Evolutionary conservation across 1,284 basidiomycete genomes (phyloP), one percentile per base, ranked within the genome.

Genomic region (Heliocybe sulcata): DNA sequence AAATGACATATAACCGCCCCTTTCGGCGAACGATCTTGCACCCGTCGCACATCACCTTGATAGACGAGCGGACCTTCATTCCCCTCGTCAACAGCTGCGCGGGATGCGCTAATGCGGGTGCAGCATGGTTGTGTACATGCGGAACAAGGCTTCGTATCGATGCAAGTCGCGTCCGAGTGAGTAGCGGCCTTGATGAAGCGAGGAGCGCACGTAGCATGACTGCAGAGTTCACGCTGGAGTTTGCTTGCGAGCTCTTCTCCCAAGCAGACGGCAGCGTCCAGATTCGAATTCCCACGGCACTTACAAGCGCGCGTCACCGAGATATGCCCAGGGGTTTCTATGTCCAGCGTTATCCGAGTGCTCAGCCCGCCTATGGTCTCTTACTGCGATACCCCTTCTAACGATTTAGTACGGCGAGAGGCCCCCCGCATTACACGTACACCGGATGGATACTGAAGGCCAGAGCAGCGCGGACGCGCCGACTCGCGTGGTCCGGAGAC

Each of bases 31-130:
- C 94, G 49, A 95, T 74, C 59, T 79, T 85, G 72, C 93, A 96
- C 12, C 92, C 91, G 59, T 94, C 92, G 69, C 93, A 96, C 81
- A 94, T 89, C 56, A 83, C 77, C 75, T 97, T 98, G 62, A 98
- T 92, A 8, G 92, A 93, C 29, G 90, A 90, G 58, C 95, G 85
- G 55, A 99, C 95, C 79, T 98, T 99, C 92, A 98, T 97, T 42
- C 94, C 94, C 61, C 95, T 75, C 26, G 77, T 68, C 20, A 82
- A 65, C 9, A 70, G 59, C 19, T 71, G 70, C 54, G 60, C 63
- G 29, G 66, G 59, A 31, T 61, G 54, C 22, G 62, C 49, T 51
- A 55, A 45, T 35, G 64, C 58, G 14, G 57, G 57, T 16, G 61
- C 64, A 33, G 60, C 61, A 29, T 45, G 35, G 59, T 60, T 71